Base-by-base conservation (phyloP, 371 early-diverging fungal species). In the Conidiobolus incongruus region DNA sequence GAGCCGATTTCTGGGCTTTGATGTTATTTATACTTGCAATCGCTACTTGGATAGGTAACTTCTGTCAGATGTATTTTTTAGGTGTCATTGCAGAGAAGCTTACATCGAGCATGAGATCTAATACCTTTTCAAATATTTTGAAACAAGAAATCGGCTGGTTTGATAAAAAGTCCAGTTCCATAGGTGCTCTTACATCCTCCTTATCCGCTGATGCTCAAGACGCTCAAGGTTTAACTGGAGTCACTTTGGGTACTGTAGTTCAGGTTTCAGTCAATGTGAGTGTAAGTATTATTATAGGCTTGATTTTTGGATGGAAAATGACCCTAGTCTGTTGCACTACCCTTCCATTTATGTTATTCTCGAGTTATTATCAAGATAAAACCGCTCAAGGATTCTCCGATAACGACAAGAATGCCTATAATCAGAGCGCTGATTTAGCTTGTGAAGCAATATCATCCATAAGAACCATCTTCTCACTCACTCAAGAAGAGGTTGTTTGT, bases 91-190 rank as follows among this genome's bases (percentile, higher is more conserved):
- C 66, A 43, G 76, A 70, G 46, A 56, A 61, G 4, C 58, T 74
- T 38, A 77, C 78, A 5, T 53, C 56, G 15, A 65, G 77, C 35
- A 51, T 81, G 30, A 63, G 81, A 34, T 57, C 53, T 29, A 41
- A 50, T 32, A 47, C 66, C 8, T 79, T 81, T 62, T 52, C 60
- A 16, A 60, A 71, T 15, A 60, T 74, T 33, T 58, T 81, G 52
- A 52, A 58, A 20, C 92, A 89, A 64, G 86, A 90, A 50, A 72
- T 86, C 44, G 77, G 64, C 5, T 93, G 66, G 52, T 91, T 80
- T 59, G 94, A 93, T 53, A 64, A 72, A 17, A 74, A 75, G 24
- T 59, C 64, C 28, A 68, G 90, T 57, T 70, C 65, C 29, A 73
- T 77, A 13, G 92, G 94, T 45, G 76, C 74, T 4, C 58, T 91